Percentiles rank a stretch among this genome's conserved stretches.
Evolutionary conservation across 768 basidiomycete genomes (phyloP).

Genomic region (Lentinula boryana): DNA sequence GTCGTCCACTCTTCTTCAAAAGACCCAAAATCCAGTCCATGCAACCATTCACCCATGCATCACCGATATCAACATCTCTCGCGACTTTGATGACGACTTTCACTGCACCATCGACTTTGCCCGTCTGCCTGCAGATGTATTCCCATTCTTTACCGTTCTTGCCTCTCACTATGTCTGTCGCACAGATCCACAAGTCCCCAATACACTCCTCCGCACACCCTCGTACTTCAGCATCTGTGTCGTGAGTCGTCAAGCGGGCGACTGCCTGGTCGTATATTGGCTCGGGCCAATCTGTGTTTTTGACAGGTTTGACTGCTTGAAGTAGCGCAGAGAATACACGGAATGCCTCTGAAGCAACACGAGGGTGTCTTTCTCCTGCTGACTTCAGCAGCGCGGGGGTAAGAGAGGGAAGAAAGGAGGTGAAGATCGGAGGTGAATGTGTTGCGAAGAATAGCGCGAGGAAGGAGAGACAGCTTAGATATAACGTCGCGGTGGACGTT

Average conservation of each 20-base stretch:
- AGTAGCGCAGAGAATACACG: slow-evolving; percentile 81
- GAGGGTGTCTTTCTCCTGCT: slow-evolving; percentile 79
- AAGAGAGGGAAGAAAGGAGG: slow-evolving; percentile 54
- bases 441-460: slow-evolving; percentile 75
- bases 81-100: slow-evolving; percentile 83
- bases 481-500: slow-evolving; percentile 75
- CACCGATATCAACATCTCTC: slow-evolving; percentile 58
- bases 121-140: slow-evolving; percentile 62
- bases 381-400: slow-evolving; percentile 72
- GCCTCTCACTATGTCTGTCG: slow-evolving; percentile 60
- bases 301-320: slow-evolving; percentile 66
- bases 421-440: slow-evolving; percentile 56
- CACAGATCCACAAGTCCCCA: slow-evolving; percentile 84
- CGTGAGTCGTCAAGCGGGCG: slow-evolving; percentile 62
- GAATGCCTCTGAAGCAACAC: slow-evolving; percentile 85
- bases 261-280: slow-evolving; percentile 72
- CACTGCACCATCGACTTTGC: slow-evolving; percentile 71
- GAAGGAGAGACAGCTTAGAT: slow-evolving; percentile 82
- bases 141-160: slow-evolving; percentile 80
- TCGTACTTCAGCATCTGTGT: slow-evolving; percentile 91
- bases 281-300: slow-evolving; percentile 60
- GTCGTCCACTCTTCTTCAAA: slow-evolving; percentile 71
- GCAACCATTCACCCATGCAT: slow-evolving; percentile 78
- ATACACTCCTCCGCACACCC: slow-evolving; percentile 76
- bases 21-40: slow-evolving; percentile 73